Conservation (phyloP, 345 rosid species). For the Brassica carinata region DNA sequence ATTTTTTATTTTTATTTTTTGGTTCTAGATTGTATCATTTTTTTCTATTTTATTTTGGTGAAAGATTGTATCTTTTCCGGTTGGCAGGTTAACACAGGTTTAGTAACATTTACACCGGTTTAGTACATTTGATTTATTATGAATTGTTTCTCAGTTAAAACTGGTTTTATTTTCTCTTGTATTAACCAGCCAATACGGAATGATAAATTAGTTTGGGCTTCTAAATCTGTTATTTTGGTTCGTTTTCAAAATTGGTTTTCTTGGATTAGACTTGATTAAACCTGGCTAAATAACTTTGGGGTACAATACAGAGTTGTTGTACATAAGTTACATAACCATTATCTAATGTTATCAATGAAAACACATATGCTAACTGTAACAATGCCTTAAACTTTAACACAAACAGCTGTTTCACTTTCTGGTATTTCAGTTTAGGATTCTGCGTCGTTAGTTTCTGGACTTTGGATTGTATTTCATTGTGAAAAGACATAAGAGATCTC, state of each 20-base stretch:
- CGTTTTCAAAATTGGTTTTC: background rate
- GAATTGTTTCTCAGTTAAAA: too few species aligned
- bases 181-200: background rate
- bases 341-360: background rate
- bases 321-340: slow-evolving; percentile 1
- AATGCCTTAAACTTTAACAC: slow-evolving; percentile 12
- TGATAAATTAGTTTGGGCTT: background rate
- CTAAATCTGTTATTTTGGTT: background rate
- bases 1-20: too few species aligned
- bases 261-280: background rate
- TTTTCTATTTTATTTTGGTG: too few species aligned
- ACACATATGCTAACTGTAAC: slow-evolving; percentile 6
- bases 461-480: slow-evolving; percentile 61
- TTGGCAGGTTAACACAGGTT: too few species aligned
- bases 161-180: background rate
- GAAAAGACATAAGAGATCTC: slow-evolving; percentile 58
- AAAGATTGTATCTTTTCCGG: too few species aligned
- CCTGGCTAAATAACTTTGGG: background rate
- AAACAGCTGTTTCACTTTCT: background rate
- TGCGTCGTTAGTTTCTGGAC: slow-evolving; percentile 58
- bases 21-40: too few species aligned
- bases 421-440: slow-evolving; percentile 37
- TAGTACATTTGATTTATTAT: too few species aligned
- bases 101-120: too few species aligned
- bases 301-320: background rate